Conservation (phyloP, 1,284 basidiomycete species). For the Hemileia vastatrix region DNA sequence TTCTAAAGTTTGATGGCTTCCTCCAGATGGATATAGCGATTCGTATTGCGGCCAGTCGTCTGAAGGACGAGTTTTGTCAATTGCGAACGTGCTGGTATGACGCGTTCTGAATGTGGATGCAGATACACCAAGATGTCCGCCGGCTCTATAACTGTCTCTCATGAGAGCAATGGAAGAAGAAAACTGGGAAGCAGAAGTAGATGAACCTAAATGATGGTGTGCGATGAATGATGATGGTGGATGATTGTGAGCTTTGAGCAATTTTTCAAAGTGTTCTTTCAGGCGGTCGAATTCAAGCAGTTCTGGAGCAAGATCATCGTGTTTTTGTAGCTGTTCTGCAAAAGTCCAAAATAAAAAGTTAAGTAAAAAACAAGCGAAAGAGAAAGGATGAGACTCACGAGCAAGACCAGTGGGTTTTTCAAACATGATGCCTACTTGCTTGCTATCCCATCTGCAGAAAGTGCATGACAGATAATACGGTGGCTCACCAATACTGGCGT, state of each 20-base stretch:
- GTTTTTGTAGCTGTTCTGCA: conserved; percentile 74
- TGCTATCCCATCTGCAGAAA: conserved; percentile 89
- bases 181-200: conserved; percentile 34
- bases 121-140: conserved; percentile 16
- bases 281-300: conserved; percentile 78
- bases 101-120: conserved; percentile 19
- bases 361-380: neutral
- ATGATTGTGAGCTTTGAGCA: conserved; percentile 48
- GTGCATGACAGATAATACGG: conserved; percentile 87
- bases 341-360: neutral
- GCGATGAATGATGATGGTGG: neutral
- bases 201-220: conserved; percentile 3
- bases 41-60: conserved; percentile 10
- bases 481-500: conserved; percentile 56
- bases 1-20: neutral
- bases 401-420: conserved; percentile 90
- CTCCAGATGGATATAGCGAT: conserved; percentile 10
- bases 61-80: too few species aligned
- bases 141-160: too few species aligned
- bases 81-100: too few species aligned
- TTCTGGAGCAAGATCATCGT: conserved; percentile 71
- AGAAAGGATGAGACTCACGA: conserved; percentile 26
- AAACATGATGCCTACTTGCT: conserved; percentile 76
- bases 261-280: conserved; percentile 88
- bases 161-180: conserved; percentile 32